Evolutionary conservation across 495 filamentous ascomycete species (phyloP), one percentile per base, ranked within the genome.

Genomic region (Tetracladium setigerum): DNA sequence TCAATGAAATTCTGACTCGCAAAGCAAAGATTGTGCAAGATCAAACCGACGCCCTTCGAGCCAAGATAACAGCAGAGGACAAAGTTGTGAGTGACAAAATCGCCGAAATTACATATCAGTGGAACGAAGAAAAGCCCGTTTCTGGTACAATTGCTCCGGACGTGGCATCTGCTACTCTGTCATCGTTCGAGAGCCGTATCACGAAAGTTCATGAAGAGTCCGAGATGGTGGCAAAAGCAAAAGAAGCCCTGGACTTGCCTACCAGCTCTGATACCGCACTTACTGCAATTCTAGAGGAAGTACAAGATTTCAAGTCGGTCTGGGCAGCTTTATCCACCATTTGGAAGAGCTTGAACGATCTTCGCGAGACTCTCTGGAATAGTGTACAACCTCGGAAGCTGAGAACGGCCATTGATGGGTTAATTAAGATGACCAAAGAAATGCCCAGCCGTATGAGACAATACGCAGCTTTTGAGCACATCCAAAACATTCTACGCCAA

Each of bases 391-490:
- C 92, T 1, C 76, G 92, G 37, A 97, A 96, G 66, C 77, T 97
- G 49, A 78, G 94, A 24, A 77, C 86, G 47, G 83, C 87, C 13
- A 79, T 99, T 40, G 92, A 99, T 59, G 79, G 81, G 31, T 74
- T 97, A 24, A 86, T 96, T 60, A 95, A 95, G 68, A 92, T 95
- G 84, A 95, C 89, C 38, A 99, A 95, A 69, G 90, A 97, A 49
- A 99, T 99, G 92, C 92, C 92, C 0, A 95, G 87, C 64, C 82
- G 92, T 37, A 99, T 97, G 94, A 82, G 92, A 39, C 92, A 99
- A 58, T 99, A 99, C 64, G 92, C 92, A 52, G 94, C 92, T 11
- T 99, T 99, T 62, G 92, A 97, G 64, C 90, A 99, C 57, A 86
- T 97, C 30, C 92, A 99, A 58, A 86, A 81, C 49, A 83, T 91